Evolutionary conservation across 2,329 filamentous ascomycete species (phyloP), one percentile per base, ranked within the genome.

Genomic region (Nemania serpens): DNA sequence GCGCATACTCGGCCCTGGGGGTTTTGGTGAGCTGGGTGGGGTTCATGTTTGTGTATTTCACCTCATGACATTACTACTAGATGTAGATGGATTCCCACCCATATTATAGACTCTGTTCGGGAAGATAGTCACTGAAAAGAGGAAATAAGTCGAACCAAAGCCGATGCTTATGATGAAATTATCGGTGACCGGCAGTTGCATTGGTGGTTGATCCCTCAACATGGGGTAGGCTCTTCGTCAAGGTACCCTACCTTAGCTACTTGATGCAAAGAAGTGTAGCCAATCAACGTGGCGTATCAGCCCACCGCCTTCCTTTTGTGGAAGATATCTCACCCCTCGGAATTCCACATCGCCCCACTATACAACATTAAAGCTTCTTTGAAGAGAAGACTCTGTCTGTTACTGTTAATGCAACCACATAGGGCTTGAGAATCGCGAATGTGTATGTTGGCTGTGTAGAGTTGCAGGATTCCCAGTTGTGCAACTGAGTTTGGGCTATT

Each of bases 21-120:
- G 93, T 98, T 0, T 87, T 97, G 17, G 93, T 92, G 2, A 98
- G 95, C 77, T 98, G 94, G 94, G 71, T 97, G 42, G 93, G 95
- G 10, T 97, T 97, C 74, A 86, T 93, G 79, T 91, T 96, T 34
- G 93, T 98, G 52, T 98, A 94, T 77, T 93, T 97, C 70, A 81
- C 82, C 6, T 83, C 82, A 36, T 85, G 75, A 61, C 18, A 18
- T 29, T 29, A 17, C n/a, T n/a, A n/a, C n/a, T n/a, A n/a, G n/a
- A n/a, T n/a, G n/a, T n/a, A n/a, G n/a, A n/a, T n/a, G n/a, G n/a
- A n/a, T n/a, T n/a, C n/a, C n/a, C n/a, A n/a, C n/a, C n/a, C n/a
- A n/a, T 6, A 42, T 33, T 34, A 39, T 52, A 55, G 42, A 41
- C 10, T 37, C 17, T 33, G 11, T 20, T 13, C 13, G 46, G n/a